Conservation (phyloP, 768 basidiomycete genomes). For the Boletus barrowsii region DNA sequence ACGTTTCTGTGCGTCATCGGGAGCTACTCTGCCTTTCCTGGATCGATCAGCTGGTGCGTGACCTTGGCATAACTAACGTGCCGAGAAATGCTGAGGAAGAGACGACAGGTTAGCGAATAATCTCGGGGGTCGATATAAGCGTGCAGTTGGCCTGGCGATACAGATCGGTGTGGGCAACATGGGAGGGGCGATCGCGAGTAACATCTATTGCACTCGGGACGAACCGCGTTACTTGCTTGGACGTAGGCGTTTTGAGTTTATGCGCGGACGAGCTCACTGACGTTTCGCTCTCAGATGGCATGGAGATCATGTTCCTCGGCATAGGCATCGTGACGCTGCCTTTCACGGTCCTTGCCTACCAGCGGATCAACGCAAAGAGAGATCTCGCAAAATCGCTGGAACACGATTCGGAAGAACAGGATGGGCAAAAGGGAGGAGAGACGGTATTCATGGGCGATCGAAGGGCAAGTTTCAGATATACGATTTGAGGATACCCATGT, state of each 20-base stretch:
- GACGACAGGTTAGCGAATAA: not conserved
- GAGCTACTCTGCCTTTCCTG: not conserved
- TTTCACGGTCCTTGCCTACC: not conserved
- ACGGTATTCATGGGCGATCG: not conserved
- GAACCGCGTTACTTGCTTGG: not conserved
- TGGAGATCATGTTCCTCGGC: slow-evolving; percentile 1
- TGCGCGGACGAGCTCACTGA: not conserved
- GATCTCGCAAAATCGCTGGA: not conserved
- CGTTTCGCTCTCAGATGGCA: not conserved
- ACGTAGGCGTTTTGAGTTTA: not conserved
- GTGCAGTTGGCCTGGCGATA: not conserved
- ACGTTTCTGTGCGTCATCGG: not conserved
- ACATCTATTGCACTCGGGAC: not conserved
- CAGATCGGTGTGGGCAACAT: slow-evolving; percentile 1
- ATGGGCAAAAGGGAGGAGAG: not conserved
- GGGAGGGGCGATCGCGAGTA: not conserved
- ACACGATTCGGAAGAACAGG: not conserved
- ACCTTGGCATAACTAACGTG: no score
- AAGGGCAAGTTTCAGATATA: not conserved
- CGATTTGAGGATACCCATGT: not conserved
- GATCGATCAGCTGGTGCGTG: slow-evolving; percentile 1
- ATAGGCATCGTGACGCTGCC: not conserved
- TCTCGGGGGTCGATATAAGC: not conserved
- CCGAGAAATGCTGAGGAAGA: not conserved
- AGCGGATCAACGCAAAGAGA: not conserved